Conservation (phyloP, 1,284 basidiomycete species). For the Neonothopanus nambi region DNA sequence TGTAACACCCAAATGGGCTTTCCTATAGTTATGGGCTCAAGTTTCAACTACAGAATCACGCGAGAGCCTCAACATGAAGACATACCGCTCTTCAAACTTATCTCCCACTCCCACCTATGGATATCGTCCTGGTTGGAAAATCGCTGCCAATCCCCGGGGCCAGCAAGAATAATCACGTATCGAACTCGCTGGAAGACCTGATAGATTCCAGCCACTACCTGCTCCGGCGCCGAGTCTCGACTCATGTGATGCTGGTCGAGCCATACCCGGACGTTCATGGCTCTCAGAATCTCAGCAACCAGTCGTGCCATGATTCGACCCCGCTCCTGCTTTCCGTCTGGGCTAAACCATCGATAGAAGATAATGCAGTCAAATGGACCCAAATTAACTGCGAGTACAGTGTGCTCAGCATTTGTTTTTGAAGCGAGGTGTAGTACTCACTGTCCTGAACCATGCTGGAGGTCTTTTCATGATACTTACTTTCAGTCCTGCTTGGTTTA, state of each 20-base stretch:
- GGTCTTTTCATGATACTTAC: too few relatives aligned
- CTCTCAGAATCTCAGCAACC: background rate
- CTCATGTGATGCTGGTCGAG: conserved; percentile 6
- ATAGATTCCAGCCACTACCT: background rate
- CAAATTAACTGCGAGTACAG: too few relatives aligned
- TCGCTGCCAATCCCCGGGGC: conserved; percentile 5
- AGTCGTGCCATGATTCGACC: conserved; percentile 5
- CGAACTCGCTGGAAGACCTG: conserved; percentile 2
- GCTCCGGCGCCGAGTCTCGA: background rate
- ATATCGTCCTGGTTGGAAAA: conserved; percentile 5
- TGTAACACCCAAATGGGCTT: conserved; percentile 5
- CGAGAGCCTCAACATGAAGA: background rate
- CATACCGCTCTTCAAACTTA: conserved; percentile 3
- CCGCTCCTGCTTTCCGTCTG: background rate
- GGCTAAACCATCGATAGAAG: conserved; percentile 8
- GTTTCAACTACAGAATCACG: background rate
- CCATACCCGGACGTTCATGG: background rate
- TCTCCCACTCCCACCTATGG: conserved; percentile 7
- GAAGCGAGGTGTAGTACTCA: too few relatives aligned
- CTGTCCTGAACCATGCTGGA: too few relatives aligned
- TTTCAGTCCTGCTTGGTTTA: too few relatives aligned
- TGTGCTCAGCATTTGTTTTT: too few relatives aligned
- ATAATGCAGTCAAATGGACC: conserved; percentile 3
- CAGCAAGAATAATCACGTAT: conserved; percentile 7
- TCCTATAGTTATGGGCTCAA: background rate